These are phyloP conservation scores for Hericium rajendrae DNA, from an alignment of 768 basidiomycete genomes.

Conservation along the genomic window DNA sequence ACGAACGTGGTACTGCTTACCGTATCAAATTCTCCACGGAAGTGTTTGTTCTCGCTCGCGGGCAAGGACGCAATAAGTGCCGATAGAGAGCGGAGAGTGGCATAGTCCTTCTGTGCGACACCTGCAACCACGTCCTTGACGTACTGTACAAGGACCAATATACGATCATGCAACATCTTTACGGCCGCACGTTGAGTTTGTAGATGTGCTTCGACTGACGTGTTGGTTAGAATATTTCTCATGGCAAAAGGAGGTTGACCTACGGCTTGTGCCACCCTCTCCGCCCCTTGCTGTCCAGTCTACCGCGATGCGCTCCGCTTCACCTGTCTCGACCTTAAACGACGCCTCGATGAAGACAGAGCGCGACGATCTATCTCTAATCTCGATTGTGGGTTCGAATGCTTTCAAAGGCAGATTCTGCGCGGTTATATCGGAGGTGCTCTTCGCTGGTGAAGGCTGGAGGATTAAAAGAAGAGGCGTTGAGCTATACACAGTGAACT, in stretches of 20 bases:
- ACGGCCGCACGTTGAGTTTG: slow-evolving; percentile 91
- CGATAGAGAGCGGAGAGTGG: slow-evolving; percentile 72
- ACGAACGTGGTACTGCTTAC: slow-evolving; percentile 31
- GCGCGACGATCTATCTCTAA: slow-evolving; percentile 66
- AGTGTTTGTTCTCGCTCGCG: slow-evolving; percentile 72
- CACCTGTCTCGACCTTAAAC: slow-evolving; percentile 91
- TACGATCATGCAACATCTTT: slow-evolving; percentile 92
- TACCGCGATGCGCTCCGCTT: slow-evolving; percentile 97
- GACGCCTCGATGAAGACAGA: slow-evolving; percentile 77
- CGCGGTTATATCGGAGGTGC: slow-evolving; percentile 42
- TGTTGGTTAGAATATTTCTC: slow-evolving; percentile 8
- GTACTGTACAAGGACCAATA: slow-evolving; percentile 80
- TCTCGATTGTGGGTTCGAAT: slow-evolving; percentile 88
- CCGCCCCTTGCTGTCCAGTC: slow-evolving; percentile 90
- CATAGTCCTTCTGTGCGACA: slow-evolving; percentile 66
- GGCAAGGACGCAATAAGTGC: slow-evolving; percentile 85
- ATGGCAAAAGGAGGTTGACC: slow-evolving; percentile 19
- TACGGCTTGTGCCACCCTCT: slow-evolving; percentile 71
- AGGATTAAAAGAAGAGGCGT: slow-evolving; percentile 81
- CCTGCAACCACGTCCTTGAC: slow-evolving; percentile 69
- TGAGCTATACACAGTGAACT: slow-evolving; percentile 83
- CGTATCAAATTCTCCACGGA: slow-evolving; percentile 83
- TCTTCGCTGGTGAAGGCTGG: slow-evolving; percentile 40
- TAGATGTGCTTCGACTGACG: slow-evolving; percentile 79
- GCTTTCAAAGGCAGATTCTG: slow-evolving; percentile 84